Evolutionary conservation across 495 filamentous ascomycete species (phyloP).

Genomic region (Podospora tetraspora): DNA sequence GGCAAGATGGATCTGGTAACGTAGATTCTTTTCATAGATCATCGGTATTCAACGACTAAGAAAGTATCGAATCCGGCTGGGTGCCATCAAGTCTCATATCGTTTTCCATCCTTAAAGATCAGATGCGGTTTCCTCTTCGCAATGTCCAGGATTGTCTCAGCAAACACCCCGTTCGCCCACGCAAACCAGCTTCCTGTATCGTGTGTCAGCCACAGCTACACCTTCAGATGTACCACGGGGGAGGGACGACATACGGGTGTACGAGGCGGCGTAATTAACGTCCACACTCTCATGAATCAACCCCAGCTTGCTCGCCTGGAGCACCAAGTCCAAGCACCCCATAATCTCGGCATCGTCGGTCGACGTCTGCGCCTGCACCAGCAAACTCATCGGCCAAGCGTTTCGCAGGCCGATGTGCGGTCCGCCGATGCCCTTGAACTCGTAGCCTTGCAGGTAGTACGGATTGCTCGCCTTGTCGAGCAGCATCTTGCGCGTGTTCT

Average conservation of each 20-base stretch:
- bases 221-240: background rate
- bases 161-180: conserved; percentile 96
- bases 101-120: conserved; percentile 63
- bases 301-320: conserved; percentile 65
- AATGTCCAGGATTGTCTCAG: conserved; percentile 86
- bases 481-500: conserved; percentile 90
- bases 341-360: conserved; percentile 79
- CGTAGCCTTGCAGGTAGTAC: conserved; percentile 75
- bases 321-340: conserved; percentile 64
- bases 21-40: background rate
- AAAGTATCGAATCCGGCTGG: background rate
- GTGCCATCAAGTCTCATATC: conserved; percentile 35
- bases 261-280: conserved; percentile 66
- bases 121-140: conserved; percentile 81
- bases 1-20: background rate
- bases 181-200: conserved; percentile 80
- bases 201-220: conserved; percentile 17
- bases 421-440: conserved; percentile 82
- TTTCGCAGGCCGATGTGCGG: conserved; percentile 74
- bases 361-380: conserved; percentile 88
- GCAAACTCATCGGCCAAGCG: conserved; percentile 95
- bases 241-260: conserved; percentile 58
- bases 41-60: background rate
- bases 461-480: conserved; percentile 75
- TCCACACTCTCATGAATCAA: conserved; percentile 90